Conservation (phyloP, 2,329 filamentous ascomycete genomes). For the Orbilia oligospora region DNA sequence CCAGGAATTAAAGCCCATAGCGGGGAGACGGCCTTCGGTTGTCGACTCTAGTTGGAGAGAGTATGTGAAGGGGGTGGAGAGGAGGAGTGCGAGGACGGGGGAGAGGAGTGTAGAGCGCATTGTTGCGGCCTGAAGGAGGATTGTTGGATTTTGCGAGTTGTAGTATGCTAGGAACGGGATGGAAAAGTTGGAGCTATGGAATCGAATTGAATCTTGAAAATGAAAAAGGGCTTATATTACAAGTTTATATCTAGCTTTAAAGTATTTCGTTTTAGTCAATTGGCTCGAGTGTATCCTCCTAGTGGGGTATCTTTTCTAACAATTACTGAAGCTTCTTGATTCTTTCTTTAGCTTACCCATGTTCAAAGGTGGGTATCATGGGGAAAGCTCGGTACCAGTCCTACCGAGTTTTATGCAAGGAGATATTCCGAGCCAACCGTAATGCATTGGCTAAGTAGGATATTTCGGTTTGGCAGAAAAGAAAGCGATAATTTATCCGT, state of each 20-base stretch:
- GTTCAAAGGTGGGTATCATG: constrained; percentile 20
- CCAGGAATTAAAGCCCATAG: constrained; percentile 72
- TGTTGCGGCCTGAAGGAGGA: neutral
- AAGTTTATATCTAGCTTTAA: neutral
- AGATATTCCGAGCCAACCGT: constrained; percentile 50
- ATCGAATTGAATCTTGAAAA: neutral
- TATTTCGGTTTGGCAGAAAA: constrained; percentile 2
- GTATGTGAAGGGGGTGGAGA: constrained; percentile 15
- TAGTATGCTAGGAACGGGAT: neutral
- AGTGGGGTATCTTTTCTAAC: constrained; percentile 30
- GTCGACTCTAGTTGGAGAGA: constrained; percentile 47
- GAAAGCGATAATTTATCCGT: constrained; percentile 11
- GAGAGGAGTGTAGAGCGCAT: constrained; percentile 16
- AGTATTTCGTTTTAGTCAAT: neutral
- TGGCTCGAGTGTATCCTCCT: constrained; percentile 1
- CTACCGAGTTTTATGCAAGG: constrained; percentile 36
- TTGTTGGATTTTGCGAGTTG: constrained; percentile 40
- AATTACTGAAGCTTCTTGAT: constrained; percentile 1
- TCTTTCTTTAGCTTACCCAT: constrained; percentile 14
- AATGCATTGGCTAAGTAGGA: constrained; percentile 31
- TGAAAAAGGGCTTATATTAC: neutral
- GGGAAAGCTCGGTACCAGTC: constrained; percentile 47
- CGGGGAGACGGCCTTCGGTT: constrained; percentile 65
- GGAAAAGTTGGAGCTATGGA: neutral
- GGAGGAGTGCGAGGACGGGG: constrained; percentile 7